These are phyloP conservation scores for Margaritispora aquatica DNA, from an alignment of 495 filamentous ascomycete species.

Conservation along the genomic window DNA sequence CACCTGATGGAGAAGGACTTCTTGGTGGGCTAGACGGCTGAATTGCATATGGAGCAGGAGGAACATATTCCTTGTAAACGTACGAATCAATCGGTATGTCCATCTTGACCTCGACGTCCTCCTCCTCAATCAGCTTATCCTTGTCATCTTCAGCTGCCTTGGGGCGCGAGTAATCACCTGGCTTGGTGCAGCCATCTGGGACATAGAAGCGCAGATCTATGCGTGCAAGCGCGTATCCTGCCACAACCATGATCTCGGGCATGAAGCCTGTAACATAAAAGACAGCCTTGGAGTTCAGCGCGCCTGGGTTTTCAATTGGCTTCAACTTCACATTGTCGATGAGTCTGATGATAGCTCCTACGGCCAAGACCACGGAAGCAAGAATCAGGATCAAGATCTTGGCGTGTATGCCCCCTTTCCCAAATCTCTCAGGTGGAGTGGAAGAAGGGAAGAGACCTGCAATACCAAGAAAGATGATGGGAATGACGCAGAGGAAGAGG, in stretches of 20 bases:
- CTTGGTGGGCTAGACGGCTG: not conserved
- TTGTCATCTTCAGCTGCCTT: not conserved
- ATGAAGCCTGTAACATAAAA: constrained; percentile 77
- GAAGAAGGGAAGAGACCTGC: constrained; percentile 45
- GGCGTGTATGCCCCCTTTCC: constrained; percentile 52
- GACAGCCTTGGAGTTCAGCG: constrained; percentile 57
- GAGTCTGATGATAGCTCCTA: constrained; percentile 64
- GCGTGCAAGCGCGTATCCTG: constrained; percentile 52
- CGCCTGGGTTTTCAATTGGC: constrained; percentile 47
- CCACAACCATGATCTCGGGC: constrained; percentile 64
- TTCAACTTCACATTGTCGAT: constrained; percentile 46
- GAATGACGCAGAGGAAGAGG: constrained; percentile 62
- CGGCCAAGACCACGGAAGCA: constrained; percentile 46
- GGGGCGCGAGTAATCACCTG: constrained; percentile 11
- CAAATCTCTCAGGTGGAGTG: constrained; percentile 56
- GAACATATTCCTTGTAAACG: not conserved
- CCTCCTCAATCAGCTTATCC: constrained; percentile 4
- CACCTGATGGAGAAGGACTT: too few relatives aligned
- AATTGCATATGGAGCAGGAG: not conserved
- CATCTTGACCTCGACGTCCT: constrained; percentile 11
- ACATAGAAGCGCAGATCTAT: constrained; percentile 70
- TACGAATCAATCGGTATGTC: not conserved
- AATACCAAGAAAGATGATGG: constrained; percentile 52
- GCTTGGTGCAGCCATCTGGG: constrained; percentile 35
- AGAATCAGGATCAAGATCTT: constrained; percentile 57